Conservation (phyloP, 1,284 basidiomycete species). For the Irpex sp. region DNA sequence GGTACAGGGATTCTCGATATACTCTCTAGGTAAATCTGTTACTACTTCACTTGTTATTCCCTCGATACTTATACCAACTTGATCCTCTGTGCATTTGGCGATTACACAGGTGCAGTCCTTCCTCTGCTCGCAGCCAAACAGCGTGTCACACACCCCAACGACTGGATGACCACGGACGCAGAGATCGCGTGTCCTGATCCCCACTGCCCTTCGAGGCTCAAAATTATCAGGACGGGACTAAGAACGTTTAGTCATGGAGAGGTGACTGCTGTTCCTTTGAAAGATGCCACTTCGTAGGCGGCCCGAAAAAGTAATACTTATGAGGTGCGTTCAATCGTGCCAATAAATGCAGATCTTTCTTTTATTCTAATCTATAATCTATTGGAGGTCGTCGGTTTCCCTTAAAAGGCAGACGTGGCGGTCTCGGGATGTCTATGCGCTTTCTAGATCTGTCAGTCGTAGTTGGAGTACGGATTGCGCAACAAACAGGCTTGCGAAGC, state of each 20-base stretch:
- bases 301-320: no score
- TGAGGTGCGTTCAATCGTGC: no score
- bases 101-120: conserved; percentile 46
- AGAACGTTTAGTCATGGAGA: conserved; percentile 52
- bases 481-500: no score
- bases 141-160: conserved; percentile 45
- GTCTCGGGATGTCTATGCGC: no score
- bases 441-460: no score
- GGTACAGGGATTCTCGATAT: conserved; percentile 62
- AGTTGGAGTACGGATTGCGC: no score
- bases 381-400: no score
- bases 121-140: conserved; percentile 65
- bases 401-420: no score
- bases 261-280: conserved; percentile 46
- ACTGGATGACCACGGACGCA: conserved; percentile 67
- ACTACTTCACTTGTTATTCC: no score
- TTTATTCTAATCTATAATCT: no score
- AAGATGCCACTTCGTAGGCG: not conserved
- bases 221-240: conserved; percentile 45
- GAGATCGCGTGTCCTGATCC: conserved; percentile 66
- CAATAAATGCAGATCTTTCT: no score
- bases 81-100: not conserved
- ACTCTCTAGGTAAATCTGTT: conserved; percentile 45
- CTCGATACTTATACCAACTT: conserved; percentile 3
- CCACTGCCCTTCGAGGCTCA: conserved; percentile 53